Evolutionary conservation across 306 rosid species (phyloP), one percentile per base, ranked within the genome.

Genomic region (Casuarina glauca): DNA sequence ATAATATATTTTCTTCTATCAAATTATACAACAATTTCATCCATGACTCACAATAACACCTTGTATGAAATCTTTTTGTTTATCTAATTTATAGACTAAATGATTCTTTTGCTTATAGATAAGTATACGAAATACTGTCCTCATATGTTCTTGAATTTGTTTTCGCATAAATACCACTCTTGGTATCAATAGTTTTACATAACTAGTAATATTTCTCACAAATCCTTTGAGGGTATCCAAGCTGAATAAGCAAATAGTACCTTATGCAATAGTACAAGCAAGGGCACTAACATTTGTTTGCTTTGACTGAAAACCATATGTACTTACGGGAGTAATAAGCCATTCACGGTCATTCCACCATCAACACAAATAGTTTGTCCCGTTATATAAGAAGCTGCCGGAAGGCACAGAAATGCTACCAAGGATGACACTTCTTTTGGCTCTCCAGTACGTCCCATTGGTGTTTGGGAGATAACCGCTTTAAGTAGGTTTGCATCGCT

Each of bases 381-480:
- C 5, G 83, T 81, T 16, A 75, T 75, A 54, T 75, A 85, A 7
- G 88, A 81, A 8, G 88, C 86, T 5, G 85, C 79, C 9, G 89
- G 89, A 44, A 86, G 69, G 76, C 88, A 86, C 1, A 86, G 81
- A 70, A 86, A 84, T 9, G 87, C 85, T 44, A 88, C 88, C 81
- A 86, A 38, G 0, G 84, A 82, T 4, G 90, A 84, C 48, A 88
- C 87, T 39, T 86, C 83, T 4, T 77, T 73, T 8, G 86, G 43
- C 66, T 85, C 86, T 79, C 89, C 91, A 1, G 70, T 12, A 2
- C 89, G 73, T 73, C 81, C 84, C 35, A 88, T 45, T 3, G 91
- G 85, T 3, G 81, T 78, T 53, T 73, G 61, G 10, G 81, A 12
- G 50, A 55, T 55, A 42, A 79, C 50, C 36, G 48, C 74, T 9